Evolutionary conservation across 2,329 filamentous ascomycete species (phyloP), one percentile per base, ranked within the genome.

Genomic region (Exophiala viscosa): DNA sequence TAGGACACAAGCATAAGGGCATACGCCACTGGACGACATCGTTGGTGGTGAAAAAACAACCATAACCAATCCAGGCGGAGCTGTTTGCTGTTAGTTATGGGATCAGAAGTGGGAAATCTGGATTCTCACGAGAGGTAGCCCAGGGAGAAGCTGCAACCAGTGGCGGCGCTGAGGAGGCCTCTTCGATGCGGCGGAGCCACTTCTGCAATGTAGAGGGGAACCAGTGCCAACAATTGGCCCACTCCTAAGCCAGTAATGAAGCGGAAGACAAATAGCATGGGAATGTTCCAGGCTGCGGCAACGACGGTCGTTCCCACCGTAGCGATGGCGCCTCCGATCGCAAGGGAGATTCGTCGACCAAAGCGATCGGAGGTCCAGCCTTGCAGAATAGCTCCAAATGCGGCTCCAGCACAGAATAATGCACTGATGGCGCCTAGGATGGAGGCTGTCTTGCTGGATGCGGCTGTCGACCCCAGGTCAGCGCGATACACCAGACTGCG

Each of bases 1-100:
- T 73, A 2, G 90, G 73, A 62, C 92, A 88, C 0, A 92, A 75
- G 58, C 80, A 84, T 47, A 88, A 81, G 0, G 88, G 88, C 0
- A 88, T 70, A 0, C 88, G 76, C 88, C 88, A 93, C 0, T 87
- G 31, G 31, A 9, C 38, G 15, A 34, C n/a, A 28, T 3, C 10
- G 31, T 44, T 44, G 2, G 38, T 10, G 31, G 45, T 39, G 10
- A 34, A 34, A 20, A 17, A 38, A 28, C 23, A 48, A 7, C 33
- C 15, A 23, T 41, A n/a, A 2, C 31, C 23, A 10, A 34, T 34
- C n/a, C 45, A 18, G 15, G n/a, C 18, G 11, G 35, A 45, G 13
- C 20, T 23, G 20, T 23, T 23, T 6, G 6, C 20, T 23, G 6
- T 23, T 23, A 23, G 20, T 23, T 23, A 23, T 23, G 20, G 6